Conservation (phyloP, 2,329 filamentous ascomycete genomes). For the Venturia nashicola region DNA sequence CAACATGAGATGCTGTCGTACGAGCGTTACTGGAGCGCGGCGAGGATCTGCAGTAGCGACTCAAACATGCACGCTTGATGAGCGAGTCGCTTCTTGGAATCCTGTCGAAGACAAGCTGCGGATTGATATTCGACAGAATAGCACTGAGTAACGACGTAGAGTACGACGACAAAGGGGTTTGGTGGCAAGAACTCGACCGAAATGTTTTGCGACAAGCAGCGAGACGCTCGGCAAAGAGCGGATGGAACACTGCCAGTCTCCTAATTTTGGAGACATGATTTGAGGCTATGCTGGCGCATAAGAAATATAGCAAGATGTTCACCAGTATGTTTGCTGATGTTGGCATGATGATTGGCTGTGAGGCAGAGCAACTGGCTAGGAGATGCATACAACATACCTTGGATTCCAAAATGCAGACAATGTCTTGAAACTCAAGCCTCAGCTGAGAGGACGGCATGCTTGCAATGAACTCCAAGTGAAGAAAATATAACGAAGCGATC, state of each 20-base stretch:
- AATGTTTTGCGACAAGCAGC: background rate
- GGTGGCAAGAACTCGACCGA: background rate
- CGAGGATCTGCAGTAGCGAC: background rate
- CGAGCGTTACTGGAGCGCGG: background rate
- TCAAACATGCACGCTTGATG: background rate
- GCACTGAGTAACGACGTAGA: background rate
- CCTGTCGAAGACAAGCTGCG: background rate
- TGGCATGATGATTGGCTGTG: background rate
- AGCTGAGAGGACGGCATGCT: background rate
- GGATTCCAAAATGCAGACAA: background rate
- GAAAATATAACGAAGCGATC: background rate
- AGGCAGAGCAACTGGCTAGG: background rate
- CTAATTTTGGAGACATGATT: background rate
- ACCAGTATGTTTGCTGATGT: background rate
- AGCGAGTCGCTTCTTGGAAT: background rate
- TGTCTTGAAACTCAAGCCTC: background rate
- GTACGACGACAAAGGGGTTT: background rate
- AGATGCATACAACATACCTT: background rate
- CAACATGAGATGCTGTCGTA: background rate
- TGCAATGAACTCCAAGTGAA: background rate
- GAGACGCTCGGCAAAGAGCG: background rate
- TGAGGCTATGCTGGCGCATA: slow-evolving; percentile 1
- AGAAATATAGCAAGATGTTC: background rate
- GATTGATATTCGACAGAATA: background rate
- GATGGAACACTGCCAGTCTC: too few species aligned